phyloP scores from a whole-genome alignment of 805 yeast genomes.

The Candida oleophila region DNA sequence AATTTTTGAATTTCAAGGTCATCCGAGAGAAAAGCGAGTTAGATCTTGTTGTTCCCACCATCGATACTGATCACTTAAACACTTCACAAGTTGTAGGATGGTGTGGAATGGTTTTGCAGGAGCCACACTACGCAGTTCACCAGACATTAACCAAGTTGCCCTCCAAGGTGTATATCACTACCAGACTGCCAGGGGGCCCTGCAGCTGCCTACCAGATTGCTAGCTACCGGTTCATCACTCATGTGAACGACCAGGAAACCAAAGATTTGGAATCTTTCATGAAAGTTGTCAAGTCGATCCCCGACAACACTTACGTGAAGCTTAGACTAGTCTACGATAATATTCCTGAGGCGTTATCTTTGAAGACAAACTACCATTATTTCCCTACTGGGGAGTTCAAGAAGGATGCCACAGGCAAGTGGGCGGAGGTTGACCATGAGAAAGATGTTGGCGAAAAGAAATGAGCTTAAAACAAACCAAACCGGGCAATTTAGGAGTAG shows the following conservation, averaged over 20 bases:
- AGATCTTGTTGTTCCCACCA: slow-evolving; percentile 63
- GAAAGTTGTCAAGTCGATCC: slow-evolving; percentile 62
- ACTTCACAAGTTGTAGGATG: slow-evolving; percentile 73
- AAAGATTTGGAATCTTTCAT: slow-evolving; percentile 68
- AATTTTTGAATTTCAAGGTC: slow-evolving; percentile 54
- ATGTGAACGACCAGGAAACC: slow-evolving; percentile 76
- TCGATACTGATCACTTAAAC: slow-evolving; percentile 52
- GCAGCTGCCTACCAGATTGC: slow-evolving; percentile 79
- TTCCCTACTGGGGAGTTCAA: slow-evolving; percentile 71
- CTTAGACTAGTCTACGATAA: slow-evolving; percentile 81
- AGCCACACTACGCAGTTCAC: slow-evolving; percentile 90
- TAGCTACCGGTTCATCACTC: slow-evolving; percentile 83
- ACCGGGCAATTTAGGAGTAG: too few relatives aligned
- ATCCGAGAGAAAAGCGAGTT: slow-evolving; percentile 70
- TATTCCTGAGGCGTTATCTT: slow-evolving; percentile 80
- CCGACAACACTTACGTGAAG: slow-evolving; percentile 79
- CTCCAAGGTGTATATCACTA: slow-evolving; percentile 78
- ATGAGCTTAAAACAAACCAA: slow-evolving; percentile 16
- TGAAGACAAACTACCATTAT: slow-evolving; percentile 86
- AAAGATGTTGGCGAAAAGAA: slow-evolving; percentile 11
- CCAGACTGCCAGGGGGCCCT: slow-evolving; percentile 79
- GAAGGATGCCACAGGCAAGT: slow-evolving; percentile 45
- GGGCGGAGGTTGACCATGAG: slow-evolving; percentile 50
- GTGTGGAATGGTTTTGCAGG: slow-evolving; percentile 82
- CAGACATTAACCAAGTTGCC: slow-evolving; percentile 79